Base-by-base conservation (phyloP, 2,329 filamentous ascomycete species). In the Fusarium clavum region DNA sequence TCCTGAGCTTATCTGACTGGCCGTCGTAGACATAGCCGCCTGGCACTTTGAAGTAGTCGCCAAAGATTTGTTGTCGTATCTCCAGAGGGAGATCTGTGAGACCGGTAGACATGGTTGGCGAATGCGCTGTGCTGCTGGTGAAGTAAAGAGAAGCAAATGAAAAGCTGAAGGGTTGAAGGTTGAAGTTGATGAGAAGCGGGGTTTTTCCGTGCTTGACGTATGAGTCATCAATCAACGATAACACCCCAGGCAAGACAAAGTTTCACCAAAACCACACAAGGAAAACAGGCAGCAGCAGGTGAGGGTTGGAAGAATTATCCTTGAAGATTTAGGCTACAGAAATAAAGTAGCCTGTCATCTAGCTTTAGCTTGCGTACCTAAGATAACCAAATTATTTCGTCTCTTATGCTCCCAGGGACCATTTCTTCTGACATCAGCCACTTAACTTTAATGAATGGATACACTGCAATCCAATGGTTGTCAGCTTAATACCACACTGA, bases 31-130 rank as follows among this genome's bases (percentile, higher is more conserved):
- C 6, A 20, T 70, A 73, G 4, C 71, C 71, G 12, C 32, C 66
- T 6, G 63, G 41, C 9, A 60, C 48, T 9, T 46, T 27, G 12
- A 73, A 58, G 29, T 51, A 69, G 14, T 65, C n/a, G 9, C n/a
- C 20, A 40, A 66, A 72, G 13, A 73, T 73, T 14, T 49, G 14
- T 4, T 30, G 14, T 11, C 71, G 63, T n/a, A 72, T 8, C 47
- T 73, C 69, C 9, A n/a, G 1, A 8, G 13, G 71, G 56, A 53
- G 58, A n/a, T 10, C 5, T 1, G 44, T 38, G 14, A 64, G n/a
- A 7, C 3, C 29, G 11, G 6, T 22, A 12, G 41, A 12, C 57
- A 63, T 63, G 11, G 16, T 14, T 14, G 7, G 16, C 2, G 16
- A 25, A n/a, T 27, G 22, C 9, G 18, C 10, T 38, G 3, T 1